A percentile compares a stretch with the other conserved stretches of the same genome.
phyloP scores from a whole-genome alignment of 2,329 filamentous ascomycete genomes.

The Fusarium robinianum region DNA sequence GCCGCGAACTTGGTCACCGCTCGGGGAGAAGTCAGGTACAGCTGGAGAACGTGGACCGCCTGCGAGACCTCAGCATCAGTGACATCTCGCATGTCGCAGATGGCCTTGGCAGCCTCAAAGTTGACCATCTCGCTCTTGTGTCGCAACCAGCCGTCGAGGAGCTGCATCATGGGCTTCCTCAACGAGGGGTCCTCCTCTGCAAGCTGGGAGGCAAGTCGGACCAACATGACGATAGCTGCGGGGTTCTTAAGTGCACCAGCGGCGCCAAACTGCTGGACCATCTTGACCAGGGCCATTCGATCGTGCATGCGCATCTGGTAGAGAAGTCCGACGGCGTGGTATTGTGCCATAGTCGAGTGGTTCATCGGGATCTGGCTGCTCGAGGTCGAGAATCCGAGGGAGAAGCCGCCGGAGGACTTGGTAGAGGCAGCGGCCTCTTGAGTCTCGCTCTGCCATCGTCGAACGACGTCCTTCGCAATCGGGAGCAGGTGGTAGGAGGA shows the following conservation, averaged over 20 bases:
- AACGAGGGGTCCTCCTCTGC: slow-evolving; percentile 90
- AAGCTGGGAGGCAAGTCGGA: slow-evolving; percentile 88
- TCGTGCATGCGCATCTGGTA: slow-evolving; percentile 99
- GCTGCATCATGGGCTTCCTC: slow-evolving; percentile 93
- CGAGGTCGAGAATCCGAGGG: slow-evolving; percentile 86
- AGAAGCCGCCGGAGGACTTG: slow-evolving; percentile 89
- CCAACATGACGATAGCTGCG: slow-evolving; percentile 88
- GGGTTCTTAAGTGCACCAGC: slow-evolving; percentile 94
- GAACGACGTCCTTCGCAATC: slow-evolving; percentile 91
- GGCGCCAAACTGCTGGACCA: slow-evolving; percentile 98
- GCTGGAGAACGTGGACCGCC: slow-evolving; percentile 91
- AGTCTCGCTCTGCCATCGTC: slow-evolving; percentile 97
- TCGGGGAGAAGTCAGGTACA: slow-evolving; percentile 94
- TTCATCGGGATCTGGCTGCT: slow-evolving; percentile 76
- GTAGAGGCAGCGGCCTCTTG: slow-evolving; percentile 91
- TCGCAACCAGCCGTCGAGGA: slow-evolving; percentile 93
- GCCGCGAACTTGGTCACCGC: slow-evolving; percentile 98
- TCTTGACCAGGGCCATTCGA: slow-evolving; percentile 97
- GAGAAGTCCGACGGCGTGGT: slow-evolving; percentile 94
- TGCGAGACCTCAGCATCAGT: slow-evolving; percentile 89
- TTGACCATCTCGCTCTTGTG: slow-evolving; percentile 99
- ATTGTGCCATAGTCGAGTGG: slow-evolving; percentile 97
- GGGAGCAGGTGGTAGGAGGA: slow-evolving; percentile 98
- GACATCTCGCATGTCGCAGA: slow-evolving; percentile 92
- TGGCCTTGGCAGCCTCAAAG: slow-evolving; percentile 97